Conservation (phyloP, 441 rosid genomes). For the Croton laevigatus region DNA sequence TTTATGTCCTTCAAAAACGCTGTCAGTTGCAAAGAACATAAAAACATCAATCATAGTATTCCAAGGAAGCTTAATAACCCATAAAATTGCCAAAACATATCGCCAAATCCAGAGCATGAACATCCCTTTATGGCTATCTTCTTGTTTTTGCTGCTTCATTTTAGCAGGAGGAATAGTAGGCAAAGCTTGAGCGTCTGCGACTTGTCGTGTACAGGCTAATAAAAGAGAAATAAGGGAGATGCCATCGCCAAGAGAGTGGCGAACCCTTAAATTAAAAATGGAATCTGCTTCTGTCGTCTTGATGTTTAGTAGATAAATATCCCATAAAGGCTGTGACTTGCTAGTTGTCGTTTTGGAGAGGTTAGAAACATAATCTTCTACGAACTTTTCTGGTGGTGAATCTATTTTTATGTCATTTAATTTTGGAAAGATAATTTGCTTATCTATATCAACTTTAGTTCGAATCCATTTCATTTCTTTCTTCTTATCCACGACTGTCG, state of each 20-base stretch:
- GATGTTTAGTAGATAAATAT: conserved; percentile 40
- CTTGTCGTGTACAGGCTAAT: conserved; percentile 23
- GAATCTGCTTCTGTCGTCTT: conserved; percentile 32
- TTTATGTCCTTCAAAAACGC: conserved; percentile 33
- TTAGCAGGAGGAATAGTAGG: not conserved
- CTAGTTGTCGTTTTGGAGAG: conserved; percentile 33
- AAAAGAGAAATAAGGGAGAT: conserved; percentile 42
- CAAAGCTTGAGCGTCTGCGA: conserved; percentile 12
- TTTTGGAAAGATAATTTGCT: conserved; percentile 35
- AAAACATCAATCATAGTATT: conserved; percentile 21
- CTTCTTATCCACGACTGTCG: not conserved
- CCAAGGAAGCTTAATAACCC: conserved; percentile 4
- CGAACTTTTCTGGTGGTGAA: conserved; percentile 26
- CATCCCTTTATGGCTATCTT: not conserved
- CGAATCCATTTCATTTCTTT: conserved; percentile 26
- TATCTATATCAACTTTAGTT: conserved; percentile 27
- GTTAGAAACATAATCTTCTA: conserved; percentile 36
- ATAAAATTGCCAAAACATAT: not conserved
- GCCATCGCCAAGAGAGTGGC: conserved; percentile 48
- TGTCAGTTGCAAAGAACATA: conserved; percentile 15
- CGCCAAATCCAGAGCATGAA: too few species aligned
- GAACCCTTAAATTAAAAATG: conserved; percentile 21
- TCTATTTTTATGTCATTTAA: conserved; percentile 24
- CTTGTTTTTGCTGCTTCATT: not conserved
- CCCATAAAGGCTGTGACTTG: conserved; percentile 43